Conservation (phyloP, 352 stramenopile genomes). For the Aphanomyces cochlioides region DNA sequence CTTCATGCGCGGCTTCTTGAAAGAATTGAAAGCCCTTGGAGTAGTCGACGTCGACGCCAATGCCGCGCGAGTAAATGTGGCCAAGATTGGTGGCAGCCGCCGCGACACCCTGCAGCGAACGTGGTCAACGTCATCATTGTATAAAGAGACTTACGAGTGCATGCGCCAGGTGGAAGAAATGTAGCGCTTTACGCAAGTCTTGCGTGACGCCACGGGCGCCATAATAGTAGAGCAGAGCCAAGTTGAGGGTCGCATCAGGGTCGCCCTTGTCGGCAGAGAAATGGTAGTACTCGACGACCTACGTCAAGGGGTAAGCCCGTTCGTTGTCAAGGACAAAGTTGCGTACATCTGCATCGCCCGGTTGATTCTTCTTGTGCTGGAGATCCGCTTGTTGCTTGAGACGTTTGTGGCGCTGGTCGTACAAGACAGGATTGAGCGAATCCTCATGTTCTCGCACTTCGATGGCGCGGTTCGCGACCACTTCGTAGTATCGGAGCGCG, state of each 20-base stretch:
- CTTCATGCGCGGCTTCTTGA: slow-evolving; percentile 70
- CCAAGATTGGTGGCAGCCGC: slow-evolving; percentile 67
- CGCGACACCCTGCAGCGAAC: slow-evolving; percentile 39
- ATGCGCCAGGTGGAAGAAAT: slow-evolving; percentile 72
- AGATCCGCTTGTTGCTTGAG: slow-evolving; percentile 68
- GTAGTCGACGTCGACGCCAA: slow-evolving; percentile 67
- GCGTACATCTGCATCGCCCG: slow-evolving; percentile 53
- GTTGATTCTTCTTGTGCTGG: slow-evolving; percentile 78
- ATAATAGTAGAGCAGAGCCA: slow-evolving; percentile 85
- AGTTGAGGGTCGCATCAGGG: slow-evolving; percentile 68
- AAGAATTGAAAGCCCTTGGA: slow-evolving; percentile 65
- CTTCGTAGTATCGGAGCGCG: slow-evolving; percentile 85
- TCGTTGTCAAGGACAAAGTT: too few relatives aligned
- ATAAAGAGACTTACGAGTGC: slow-evolving; percentile 37
- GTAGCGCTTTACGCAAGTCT: slow-evolving; percentile 57
- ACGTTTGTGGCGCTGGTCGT: slow-evolving; percentile 65
- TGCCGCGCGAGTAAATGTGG: slow-evolving; percentile 77
- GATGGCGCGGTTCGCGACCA: slow-evolving; percentile 75
- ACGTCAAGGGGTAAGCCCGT: neutral
- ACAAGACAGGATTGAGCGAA: slow-evolving; percentile 51
- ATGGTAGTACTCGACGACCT: slow-evolving; percentile 85
- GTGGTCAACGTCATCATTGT: too few relatives aligned
- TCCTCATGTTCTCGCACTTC: slow-evolving; percentile 54
- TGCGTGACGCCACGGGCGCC: slow-evolving; percentile 65
- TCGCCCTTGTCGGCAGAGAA: slow-evolving; percentile 87